Evolutionary conservation across 805 yeast genomes (phyloP).

Genomic region (Saccharomycopsis schoenii): DNA sequence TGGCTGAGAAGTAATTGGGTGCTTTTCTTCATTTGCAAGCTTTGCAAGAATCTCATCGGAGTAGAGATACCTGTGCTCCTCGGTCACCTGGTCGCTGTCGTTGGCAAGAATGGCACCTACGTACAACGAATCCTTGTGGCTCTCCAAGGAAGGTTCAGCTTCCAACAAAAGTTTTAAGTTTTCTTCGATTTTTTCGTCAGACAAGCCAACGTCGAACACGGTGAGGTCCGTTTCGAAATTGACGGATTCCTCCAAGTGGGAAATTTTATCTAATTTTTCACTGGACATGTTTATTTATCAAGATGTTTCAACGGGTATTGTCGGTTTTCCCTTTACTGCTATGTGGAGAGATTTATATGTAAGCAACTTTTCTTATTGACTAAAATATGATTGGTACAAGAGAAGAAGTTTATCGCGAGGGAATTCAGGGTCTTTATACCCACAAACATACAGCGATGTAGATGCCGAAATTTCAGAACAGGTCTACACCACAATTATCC

Average conservation of each 20-base stretch:
- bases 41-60: slow-evolving; percentile 26
- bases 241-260: neutral
- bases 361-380: too few species aligned
- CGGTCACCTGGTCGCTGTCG: slow-evolving; percentile 34
- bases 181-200: slow-evolving; percentile 18
- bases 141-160: slow-evolving; percentile 17
- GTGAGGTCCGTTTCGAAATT: neutral
- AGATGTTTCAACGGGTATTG: too few species aligned
- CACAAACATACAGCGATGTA: too few species aligned
- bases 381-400: too few species aligned
- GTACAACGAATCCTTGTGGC: slow-evolving; percentile 29
- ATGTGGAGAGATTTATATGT: too few species aligned
- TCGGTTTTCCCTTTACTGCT: too few species aligned
- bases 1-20: slow-evolving; percentile 39
- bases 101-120: slow-evolving; percentile 53
- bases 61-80: slow-evolving; percentile 23
- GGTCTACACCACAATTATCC: too few species aligned
- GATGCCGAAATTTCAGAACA: too few species aligned
- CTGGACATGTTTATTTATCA: neutral
- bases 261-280: neutral
- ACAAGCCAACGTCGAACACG: slow-evolving; percentile 12
- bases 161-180: slow-evolving; percentile 17
- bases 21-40: slow-evolving; percentile 36
- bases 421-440: too few species aligned
- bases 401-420: too few species aligned